These are phyloP conservation scores for Candolleomyces aberdarensis DNA, from an alignment of 768 basidiomycete species.

Conservation along the genomic window DNA sequence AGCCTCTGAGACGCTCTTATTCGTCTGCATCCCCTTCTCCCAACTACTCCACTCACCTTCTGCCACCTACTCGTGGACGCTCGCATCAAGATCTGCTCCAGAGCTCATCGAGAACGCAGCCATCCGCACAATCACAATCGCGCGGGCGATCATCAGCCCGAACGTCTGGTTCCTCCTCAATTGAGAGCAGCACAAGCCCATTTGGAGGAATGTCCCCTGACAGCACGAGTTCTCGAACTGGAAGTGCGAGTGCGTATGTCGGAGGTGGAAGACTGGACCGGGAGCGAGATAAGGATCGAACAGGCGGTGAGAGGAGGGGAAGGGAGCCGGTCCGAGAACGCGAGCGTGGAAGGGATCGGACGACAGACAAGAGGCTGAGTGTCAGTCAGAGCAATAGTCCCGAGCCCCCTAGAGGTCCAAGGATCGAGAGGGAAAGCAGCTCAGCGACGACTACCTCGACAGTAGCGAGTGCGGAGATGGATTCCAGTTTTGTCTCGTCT, in stretches of 20 bases:
- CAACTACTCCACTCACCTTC: constrained; percentile 6
- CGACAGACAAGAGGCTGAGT: constrained; percentile 8
- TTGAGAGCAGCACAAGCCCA: constrained; percentile 31
- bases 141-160: constrained; percentile 57
- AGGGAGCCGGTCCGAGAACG: constrained; percentile 35
- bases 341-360: constrained; percentile 15
- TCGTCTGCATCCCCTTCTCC: not conserved
- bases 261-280: constrained; percentile 32
- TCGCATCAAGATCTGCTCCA: constrained; percentile 11
- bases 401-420: constrained; percentile 1
- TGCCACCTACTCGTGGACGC: constrained; percentile 9
- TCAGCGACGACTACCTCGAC: constrained; percentile 5
- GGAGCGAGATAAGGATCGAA: constrained; percentile 21
- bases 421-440: constrained; percentile 1
- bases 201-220: constrained; percentile 40
- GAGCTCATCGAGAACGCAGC: constrained; percentile 11
- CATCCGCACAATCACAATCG: constrained; percentile 16
- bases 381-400: constrained; percentile 7
- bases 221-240: constrained; percentile 14
- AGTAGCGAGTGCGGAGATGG: constrained; percentile 3
- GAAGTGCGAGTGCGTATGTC: constrained; percentile 25
- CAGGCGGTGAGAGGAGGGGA: constrained; percentile 31
- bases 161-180: constrained; percentile 48
- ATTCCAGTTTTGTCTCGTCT: constrained; percentile 16
- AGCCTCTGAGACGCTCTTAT: not conserved